These are phyloP conservation scores for Camellia japonica DNA, from an alignment of 148 eudicot genomes.

Conservation along the genomic window DNA sequence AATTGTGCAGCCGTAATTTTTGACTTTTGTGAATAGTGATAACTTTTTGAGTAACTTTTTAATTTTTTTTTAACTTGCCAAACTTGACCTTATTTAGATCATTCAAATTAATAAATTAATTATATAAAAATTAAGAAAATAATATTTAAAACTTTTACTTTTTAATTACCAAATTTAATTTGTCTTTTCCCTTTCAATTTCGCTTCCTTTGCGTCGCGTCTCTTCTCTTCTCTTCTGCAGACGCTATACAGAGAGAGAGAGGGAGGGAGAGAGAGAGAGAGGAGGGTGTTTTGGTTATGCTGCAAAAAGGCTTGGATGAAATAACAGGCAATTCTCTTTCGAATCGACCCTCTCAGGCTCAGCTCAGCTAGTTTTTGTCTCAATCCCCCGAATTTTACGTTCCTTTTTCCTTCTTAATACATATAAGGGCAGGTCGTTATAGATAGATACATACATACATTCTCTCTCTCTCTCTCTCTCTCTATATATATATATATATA, in stretches of 20 bases:
- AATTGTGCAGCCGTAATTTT: too few species aligned
- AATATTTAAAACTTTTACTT: too few species aligned
- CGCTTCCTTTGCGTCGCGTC: constrained; percentile 13
- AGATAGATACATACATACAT: neutral
- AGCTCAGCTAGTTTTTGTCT: neutral
- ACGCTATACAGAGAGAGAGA: neutral
- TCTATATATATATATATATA: neutral
- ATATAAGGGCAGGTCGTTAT: neutral
- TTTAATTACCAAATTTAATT: neutral
- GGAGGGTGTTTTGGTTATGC: too few species aligned
- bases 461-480: too few species aligned
- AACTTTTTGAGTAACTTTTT: too few species aligned
- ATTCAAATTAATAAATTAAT: too few species aligned
- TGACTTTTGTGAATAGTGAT: too few species aligned
- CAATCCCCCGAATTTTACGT: constrained; percentile 7
- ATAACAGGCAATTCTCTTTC: constrained; percentile 1
- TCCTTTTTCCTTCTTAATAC: neutral
- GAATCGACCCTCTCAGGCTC: neutral
- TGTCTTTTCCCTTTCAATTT: neutral
- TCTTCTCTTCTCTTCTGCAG: neutral
- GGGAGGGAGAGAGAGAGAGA: neutral
- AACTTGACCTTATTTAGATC: too few species aligned
- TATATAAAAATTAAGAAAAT: too few species aligned
- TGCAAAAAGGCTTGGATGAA: neutral
- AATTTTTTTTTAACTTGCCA: too few species aligned